Evolutionary conservation across 2,329 filamentous ascomycete species (phyloP), one percentile per base, ranked within the genome.

Genomic region (Plectosphaerella cucumerina): DNA sequence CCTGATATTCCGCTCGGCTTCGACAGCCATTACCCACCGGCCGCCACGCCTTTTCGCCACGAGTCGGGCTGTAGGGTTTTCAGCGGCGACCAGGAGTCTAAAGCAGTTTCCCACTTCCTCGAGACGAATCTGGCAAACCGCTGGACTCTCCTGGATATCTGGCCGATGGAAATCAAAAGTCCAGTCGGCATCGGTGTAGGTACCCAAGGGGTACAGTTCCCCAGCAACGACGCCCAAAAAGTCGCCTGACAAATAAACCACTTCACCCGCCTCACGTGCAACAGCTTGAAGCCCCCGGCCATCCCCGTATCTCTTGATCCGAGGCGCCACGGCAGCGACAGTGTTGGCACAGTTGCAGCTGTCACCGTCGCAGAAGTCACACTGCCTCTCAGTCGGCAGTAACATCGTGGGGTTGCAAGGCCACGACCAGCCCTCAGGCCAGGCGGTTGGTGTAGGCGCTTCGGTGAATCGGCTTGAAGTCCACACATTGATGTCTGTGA

Each of bases 141-240:
- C 43, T 9, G 22, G 15, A 23, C n/a, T 12, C 14, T 33, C 22
- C 9, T 45, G 5, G 9, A 45, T n/a, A 45, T 45, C 43, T 10
- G 43, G 22, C 26, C 43, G 21, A 9, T n/a, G 4, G 14, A 45
- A 45, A 23, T 45, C 17, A 45, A 45, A 45, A n/a, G 43, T 45
- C 43, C 43, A 45, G 22, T 45, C n/a, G 10, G 12, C 43, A 23
- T 33, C 43, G 12, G 23, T 26, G 17, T 46, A 46, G 22, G 14
- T 46, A 18, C 44, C 31, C 20, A 34, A 26, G 14, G 44, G 44
- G 31, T 46, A 46, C 14, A 46, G 23, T 14, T 46, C 44, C 23
- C 44, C 44, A 34, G 31, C 15, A 33, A 46, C 23, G n/a, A 46
- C 31, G n/a, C 44, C 44, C n/a, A 46, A 33, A 18, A 46, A 46